Evolutionary conservation across 2,329 filamentous ascomycete genomes (phyloP).

Genomic region (Pseudocercospora cruenta): DNA sequence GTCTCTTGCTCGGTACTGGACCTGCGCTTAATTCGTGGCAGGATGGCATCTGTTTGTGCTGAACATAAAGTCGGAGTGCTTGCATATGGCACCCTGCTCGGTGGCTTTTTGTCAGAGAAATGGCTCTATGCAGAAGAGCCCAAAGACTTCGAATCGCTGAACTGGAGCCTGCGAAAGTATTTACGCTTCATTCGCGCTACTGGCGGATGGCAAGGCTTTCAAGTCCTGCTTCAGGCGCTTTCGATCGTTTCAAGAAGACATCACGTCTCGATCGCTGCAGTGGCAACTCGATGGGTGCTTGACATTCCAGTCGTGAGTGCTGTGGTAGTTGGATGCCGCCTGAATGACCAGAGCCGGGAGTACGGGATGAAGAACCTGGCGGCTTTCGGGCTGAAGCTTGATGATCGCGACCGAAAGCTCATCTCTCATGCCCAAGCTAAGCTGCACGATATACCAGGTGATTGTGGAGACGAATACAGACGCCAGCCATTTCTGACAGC

Average conservation of each 20-base stretch:
- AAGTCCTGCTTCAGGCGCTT: conserved; percentile 3
- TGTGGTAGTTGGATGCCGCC: conserved; percentile 1
- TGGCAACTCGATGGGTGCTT: conserved; percentile 6
- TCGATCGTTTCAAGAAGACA: not conserved
- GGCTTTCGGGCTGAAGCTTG: not conserved
- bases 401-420: not conserved
- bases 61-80: not conserved
- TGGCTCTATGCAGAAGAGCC: conserved; percentile 4
- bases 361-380: not conserved
- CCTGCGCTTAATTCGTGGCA: not conserved
- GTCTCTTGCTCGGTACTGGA: conserved; percentile 7
- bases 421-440: not conserved
- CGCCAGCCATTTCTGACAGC: not conserved
- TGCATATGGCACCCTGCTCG: conserved; percentile 6
- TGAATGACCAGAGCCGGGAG: conserved; percentile 3
- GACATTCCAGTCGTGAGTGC: conserved; percentile 3
- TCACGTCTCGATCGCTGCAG: conserved; percentile 1
- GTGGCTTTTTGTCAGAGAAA: conserved; percentile 2
- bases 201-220: conserved; percentile 4
- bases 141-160: not conserved
- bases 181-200: conserved; percentile 7
- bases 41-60: not conserved
- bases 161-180: conserved; percentile 10
- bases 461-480: conserved; percentile 4
- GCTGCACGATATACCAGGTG: not conserved